phyloP scores from a whole-genome alignment of 192 early-diverging fungal genomes.

The Dimargaris xerosporica region DNA sequence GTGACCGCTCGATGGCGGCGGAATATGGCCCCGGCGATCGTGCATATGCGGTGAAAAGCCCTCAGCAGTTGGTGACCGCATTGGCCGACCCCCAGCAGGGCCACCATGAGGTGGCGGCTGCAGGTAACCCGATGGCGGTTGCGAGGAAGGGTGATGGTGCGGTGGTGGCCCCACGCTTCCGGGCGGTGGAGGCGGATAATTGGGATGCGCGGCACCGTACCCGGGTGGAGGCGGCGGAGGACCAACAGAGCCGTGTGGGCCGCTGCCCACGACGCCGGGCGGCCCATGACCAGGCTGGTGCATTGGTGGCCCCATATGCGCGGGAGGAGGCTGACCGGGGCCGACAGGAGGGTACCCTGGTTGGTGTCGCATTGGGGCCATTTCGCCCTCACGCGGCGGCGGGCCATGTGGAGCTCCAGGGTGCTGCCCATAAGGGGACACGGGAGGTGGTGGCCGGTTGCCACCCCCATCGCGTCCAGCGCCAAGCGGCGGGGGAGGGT shows the following conservation, averaged over 20 bases:
- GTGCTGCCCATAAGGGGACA: conserved; percentile 1
- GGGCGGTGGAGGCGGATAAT: conserved; percentile 6
- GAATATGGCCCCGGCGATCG: not conserved
- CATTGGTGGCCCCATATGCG: no score
- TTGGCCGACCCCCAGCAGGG: not conserved
- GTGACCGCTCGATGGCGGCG: not conserved
- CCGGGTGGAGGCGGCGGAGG: not conserved
- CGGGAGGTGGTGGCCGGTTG: no score
- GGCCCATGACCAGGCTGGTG: no score
- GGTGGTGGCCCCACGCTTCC: not conserved
- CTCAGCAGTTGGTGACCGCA: not conserved
- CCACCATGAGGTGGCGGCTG: not conserved
- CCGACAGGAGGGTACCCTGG: not conserved
- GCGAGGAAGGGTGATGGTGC: not conserved
- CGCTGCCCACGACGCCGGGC: no score
- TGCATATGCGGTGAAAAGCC: not conserved
- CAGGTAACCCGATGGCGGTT: not conserved
- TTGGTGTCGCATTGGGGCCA: not conserved
- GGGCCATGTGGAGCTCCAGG: not conserved
- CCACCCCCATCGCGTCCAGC: no score
- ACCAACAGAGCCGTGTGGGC: no score
- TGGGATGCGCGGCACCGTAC: not conserved
- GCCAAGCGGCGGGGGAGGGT: not conserved
- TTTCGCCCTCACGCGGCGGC: not conserved
- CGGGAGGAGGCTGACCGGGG: conserved; percentile 1